Evolutionary conservation across 1,139 yeast species (phyloP).

Genomic region (Geotrichum restrictum): DNA sequence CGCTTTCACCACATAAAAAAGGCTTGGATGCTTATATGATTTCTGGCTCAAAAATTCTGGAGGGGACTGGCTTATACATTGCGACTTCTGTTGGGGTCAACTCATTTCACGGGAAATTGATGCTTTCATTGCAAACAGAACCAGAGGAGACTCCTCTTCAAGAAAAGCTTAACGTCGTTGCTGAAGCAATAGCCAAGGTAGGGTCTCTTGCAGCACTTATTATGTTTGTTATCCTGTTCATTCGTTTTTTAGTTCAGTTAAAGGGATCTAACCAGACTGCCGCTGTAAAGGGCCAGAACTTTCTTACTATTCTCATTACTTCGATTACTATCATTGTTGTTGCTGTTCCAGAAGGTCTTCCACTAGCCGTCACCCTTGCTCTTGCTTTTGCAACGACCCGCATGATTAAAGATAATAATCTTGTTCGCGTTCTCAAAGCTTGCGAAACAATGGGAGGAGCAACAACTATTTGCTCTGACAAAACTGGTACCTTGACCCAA

Average conservation of each 20-base stretch:
- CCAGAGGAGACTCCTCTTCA: slow-evolving; percentile 87
- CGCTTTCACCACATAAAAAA: slow-evolving; percentile 54
- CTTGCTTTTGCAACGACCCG: slow-evolving; percentile 96
- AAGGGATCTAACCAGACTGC: slow-evolving; percentile 50
- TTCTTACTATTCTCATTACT: slow-evolving; percentile 81
- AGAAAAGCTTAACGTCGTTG: slow-evolving; percentile 71
- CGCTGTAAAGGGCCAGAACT: slow-evolving; percentile 77
- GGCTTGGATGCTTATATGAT: slow-evolving; percentile 75
- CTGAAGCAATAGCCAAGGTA: slow-evolving; percentile 89
- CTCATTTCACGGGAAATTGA: slow-evolving; percentile 87
- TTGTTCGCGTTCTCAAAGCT: slow-evolving; percentile 89
- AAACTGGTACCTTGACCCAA: slow-evolving; percentile 50
- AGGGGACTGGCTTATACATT: slow-evolving; percentile 81
- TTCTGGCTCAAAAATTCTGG: slow-evolving; percentile 82
- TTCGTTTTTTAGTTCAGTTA: slow-evolving; percentile 68
- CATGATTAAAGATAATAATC: slow-evolving; percentile 93
- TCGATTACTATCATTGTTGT: slow-evolving; percentile 91
- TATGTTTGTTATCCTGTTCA: slow-evolving; percentile 71
- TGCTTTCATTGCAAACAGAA: slow-evolving; percentile 71
- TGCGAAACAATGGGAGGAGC: slow-evolving; percentile 57
- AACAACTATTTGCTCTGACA: slow-evolving; percentile 47
- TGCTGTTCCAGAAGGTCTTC: slow-evolving; percentile 97
- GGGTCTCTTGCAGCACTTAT: slow-evolving; percentile 82
- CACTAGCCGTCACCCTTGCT: slow-evolving; percentile 92
- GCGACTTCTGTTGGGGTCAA: slow-evolving; percentile 88